Percentiles rank a stretch among this genome's conserved stretches.
Conservation (phyloP, 306 rosid genomes). For the Vicia sativa region DNA sequence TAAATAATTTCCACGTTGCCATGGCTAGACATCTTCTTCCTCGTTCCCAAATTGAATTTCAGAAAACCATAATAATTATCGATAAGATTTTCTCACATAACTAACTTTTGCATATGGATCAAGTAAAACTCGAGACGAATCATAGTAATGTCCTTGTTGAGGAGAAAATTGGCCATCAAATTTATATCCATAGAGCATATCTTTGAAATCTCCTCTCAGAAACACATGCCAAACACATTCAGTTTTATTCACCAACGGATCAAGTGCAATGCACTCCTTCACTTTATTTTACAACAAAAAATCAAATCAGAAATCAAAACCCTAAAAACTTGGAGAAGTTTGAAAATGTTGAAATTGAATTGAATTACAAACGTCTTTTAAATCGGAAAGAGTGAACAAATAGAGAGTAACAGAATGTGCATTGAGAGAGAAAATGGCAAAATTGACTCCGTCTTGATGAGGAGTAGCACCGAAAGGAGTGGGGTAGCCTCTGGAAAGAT, state of each 20-base stretch:
- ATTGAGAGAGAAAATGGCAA: constrained; percentile 69
- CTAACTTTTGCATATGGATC: constrained; percentile 97
- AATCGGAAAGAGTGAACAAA: constrained; percentile 63
- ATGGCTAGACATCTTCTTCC: too few species aligned
- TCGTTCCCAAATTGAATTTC: too few species aligned
- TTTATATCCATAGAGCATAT: constrained; percentile 83
- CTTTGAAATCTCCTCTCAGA: constrained; percentile 73
- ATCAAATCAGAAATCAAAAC: neutral
- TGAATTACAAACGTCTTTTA: constrained; percentile 48
- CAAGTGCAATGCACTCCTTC: constrained; percentile 65
- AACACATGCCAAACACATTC: constrained; percentile 93
- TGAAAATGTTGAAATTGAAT: neutral
- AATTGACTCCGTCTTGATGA: constrained; percentile 71
- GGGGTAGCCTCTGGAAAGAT: constrained; percentile 58
- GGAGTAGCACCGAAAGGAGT: constrained; percentile 69
- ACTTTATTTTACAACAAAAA: constrained; percentile 61
- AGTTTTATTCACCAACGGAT: constrained; percentile 70
- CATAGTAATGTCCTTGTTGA: constrained; percentile 69
- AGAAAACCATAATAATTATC: too few species aligned
- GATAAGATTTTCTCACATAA: too few species aligned
- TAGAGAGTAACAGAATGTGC: constrained; percentile 74
- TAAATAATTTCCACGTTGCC: too few species aligned
- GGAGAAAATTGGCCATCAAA: constrained; percentile 78
- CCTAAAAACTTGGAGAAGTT: neutral
- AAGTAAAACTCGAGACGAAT: constrained; percentile 62